A percentile compares a stretch with the other conserved stretches of the same genome.
Evolutionary conservation across 345 rosid genomes (phyloP).

Genomic region (Aethionema arabicum): DNA sequence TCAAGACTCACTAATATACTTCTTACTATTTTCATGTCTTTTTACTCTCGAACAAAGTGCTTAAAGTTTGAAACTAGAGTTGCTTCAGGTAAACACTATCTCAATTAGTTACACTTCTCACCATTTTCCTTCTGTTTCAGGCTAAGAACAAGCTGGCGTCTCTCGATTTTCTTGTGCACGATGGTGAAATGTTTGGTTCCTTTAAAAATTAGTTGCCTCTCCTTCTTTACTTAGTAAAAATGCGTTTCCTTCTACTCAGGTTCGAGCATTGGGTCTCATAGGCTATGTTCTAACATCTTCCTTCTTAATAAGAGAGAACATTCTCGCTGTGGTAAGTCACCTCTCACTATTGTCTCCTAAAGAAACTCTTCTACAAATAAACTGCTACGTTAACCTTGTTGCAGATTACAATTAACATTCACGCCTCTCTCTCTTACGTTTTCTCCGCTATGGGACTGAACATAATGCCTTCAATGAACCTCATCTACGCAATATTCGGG

Average conservation of each 20-base stretch:
- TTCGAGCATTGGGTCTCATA: slow-evolving; percentile 71
- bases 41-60: slow-evolving; percentile 15
- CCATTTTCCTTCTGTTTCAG: slow-evolving; percentile 43
- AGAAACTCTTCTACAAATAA: neutral
- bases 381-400: slow-evolving; percentile 21
- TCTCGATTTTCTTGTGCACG: slow-evolving; percentile 78
- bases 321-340: slow-evolving; percentile 70
- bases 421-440: slow-evolving; percentile 68
- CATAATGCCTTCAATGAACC: slow-evolving; percentile 72
- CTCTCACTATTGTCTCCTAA: neutral
- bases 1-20: slow-evolving; percentile 8
- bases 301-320: slow-evolving; percentile 89
- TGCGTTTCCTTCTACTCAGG: slow-evolving; percentile 46
- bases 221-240: slow-evolving; percentile 30
- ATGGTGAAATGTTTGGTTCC: slow-evolving; percentile 51
- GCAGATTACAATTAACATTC: slow-evolving; percentile 90
- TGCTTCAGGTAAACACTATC: slow-evolving; percentile 3
- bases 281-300: slow-evolving; percentile 86
- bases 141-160: slow-evolving; percentile 61
- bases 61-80: slow-evolving; percentile 7
- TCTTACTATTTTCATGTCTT: slow-evolving; percentile 1
- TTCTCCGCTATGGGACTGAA: slow-evolving; percentile 77
- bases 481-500: slow-evolving; percentile 74
- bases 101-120: slow-evolving; percentile 3
- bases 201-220: slow-evolving; percentile 24